phyloP scores from a whole-genome alignment of 306 rosid genomes.

The Echinosophora koreensis region DNA sequence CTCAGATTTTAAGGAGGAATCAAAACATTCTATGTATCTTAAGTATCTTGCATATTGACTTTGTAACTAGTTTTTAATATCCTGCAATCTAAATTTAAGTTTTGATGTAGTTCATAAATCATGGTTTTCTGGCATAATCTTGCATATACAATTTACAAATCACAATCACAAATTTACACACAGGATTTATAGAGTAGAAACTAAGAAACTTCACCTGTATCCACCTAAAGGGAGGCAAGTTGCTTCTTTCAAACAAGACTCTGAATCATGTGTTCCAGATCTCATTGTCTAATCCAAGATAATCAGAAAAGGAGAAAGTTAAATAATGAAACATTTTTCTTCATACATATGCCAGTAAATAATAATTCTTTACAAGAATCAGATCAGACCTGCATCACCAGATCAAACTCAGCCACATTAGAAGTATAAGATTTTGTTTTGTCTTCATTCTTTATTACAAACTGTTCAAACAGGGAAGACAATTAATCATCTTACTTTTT shows the following conservation, averaged over 20 bases:
- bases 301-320: constrained; percentile 40
- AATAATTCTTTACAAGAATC: constrained; percentile 41
- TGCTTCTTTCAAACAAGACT: constrained; percentile 78
- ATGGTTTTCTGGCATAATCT: not conserved
- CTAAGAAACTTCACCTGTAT: constrained; percentile 79
- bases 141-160: constrained; percentile 17
- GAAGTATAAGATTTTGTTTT: constrained; percentile 63
- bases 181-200: constrained; percentile 34
- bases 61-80: constrained; percentile 29
- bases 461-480: constrained; percentile 61
- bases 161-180: not conserved
- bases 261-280: constrained; percentile 82
- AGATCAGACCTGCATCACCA: constrained; percentile 88
- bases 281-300: constrained; percentile 71
- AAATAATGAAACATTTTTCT: constrained; percentile 35
- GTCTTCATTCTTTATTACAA: constrained; percentile 64
- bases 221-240: constrained; percentile 97
- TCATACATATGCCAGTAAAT: constrained; percentile 29
- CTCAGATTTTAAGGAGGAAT: constrained; percentile 18
- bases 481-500: constrained; percentile 31
- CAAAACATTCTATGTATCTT: not conserved
- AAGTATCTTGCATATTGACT: constrained; percentile 28
- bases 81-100: not conserved
- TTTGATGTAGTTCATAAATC: constrained; percentile 6
- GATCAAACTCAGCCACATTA: constrained; percentile 90